Evolutionary conservation across 108 stramenopile species (phyloP).

Genomic region (Stephanodiscus minutulus): DNA sequence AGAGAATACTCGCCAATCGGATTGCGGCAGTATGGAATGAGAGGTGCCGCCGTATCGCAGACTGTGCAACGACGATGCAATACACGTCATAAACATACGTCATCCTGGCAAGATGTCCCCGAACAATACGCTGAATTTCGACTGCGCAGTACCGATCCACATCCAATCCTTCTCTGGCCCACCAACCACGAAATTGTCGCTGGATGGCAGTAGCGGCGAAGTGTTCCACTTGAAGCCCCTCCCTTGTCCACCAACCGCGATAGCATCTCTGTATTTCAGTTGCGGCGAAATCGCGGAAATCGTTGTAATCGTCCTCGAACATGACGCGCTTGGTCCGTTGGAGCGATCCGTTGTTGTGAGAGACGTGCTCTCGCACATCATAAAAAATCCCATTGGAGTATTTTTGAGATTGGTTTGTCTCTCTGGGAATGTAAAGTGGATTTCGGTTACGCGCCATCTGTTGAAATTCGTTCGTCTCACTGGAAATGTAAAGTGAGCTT

Average conservation of each 20-base stretch:
- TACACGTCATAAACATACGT: slow-evolving; percentile 51
- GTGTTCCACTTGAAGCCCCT: slow-evolving; percentile 42
- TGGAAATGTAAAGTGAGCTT: slow-evolving; percentile 8
- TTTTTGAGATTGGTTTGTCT: not conserved
- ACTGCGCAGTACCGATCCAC: slow-evolving; percentile 73
- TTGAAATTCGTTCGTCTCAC: not conserved
- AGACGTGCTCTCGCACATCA: slow-evolving; percentile 1
- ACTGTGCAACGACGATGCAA: slow-evolving; percentile 62
- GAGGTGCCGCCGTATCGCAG: slow-evolving; percentile 47
- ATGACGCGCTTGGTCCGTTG: slow-evolving; percentile 28
- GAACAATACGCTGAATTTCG: slow-evolving; percentile 69
- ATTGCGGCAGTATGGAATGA: slow-evolving; percentile 48
- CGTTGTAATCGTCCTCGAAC: slow-evolving; percentile 38
- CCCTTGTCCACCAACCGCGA: slow-evolving; percentile 50
- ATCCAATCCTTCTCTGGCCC: slow-evolving; percentile 71
- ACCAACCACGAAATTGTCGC: slow-evolving; percentile 80
- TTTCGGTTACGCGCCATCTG: slow-evolving; percentile 25
- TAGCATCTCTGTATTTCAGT: slow-evolving; percentile 49
- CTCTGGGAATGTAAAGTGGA: slow-evolving; percentile 1
- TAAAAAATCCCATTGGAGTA: not conserved
- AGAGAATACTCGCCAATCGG: slow-evolving; percentile 55
- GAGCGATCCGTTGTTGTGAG: not conserved
- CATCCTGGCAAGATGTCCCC: slow-evolving; percentile 77
- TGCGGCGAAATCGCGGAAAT: slow-evolving; percentile 25
- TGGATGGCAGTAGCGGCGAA: slow-evolving; percentile 77